Conservation (phyloP, 805 yeast genomes). For the Ogataea trehalophila region DNA sequence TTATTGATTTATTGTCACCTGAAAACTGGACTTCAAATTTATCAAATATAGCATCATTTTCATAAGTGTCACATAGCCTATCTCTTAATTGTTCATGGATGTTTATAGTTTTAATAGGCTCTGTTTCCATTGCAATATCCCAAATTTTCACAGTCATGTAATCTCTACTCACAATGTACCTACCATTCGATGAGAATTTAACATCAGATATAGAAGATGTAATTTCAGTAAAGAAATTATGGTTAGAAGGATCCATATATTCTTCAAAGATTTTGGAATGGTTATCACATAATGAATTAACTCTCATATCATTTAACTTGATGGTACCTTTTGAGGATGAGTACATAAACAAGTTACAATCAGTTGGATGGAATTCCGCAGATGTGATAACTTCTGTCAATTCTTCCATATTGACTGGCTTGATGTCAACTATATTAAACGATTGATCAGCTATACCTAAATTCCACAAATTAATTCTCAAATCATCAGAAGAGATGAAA, state of each 20-base stretch:
- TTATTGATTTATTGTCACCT: conserved; percentile 86
- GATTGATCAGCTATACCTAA: conserved; percentile 89
- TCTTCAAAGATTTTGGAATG: conserved; percentile 89
- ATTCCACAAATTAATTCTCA: conserved; percentile 94
- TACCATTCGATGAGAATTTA: conserved; percentile 85
- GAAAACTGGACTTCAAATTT: conserved; percentile 94
- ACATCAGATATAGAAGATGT: conserved; percentile 93
- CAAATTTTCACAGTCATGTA: conserved; percentile 96
- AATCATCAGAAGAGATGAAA: conserved; percentile 86
- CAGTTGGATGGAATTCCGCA: conserved; percentile 91
- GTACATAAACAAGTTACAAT: conserved; percentile 92
- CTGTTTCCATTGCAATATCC: conserved; percentile 96
- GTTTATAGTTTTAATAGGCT: conserved; percentile 89
- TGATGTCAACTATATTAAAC: conserved; percentile 95
- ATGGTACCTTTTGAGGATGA: conserved; percentile 94
- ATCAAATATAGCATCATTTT: conserved; percentile 96
- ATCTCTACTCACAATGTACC: conserved; percentile 94
- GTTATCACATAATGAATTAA: conserved; percentile 86
- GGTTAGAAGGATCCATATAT: conserved; percentile 84
- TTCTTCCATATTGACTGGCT: conserved; percentile 98
- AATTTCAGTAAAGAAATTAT: conserved; percentile 95
- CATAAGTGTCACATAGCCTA: conserved; percentile 93
- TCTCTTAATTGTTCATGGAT: conserved; percentile 94
- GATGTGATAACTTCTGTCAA: conserved; percentile 95
- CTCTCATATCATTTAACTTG: conserved; percentile 94